phyloP scores from a whole-genome alignment of 768 basidiomycete species.

The button mushroom (Agaricus bisporus) region DNA sequence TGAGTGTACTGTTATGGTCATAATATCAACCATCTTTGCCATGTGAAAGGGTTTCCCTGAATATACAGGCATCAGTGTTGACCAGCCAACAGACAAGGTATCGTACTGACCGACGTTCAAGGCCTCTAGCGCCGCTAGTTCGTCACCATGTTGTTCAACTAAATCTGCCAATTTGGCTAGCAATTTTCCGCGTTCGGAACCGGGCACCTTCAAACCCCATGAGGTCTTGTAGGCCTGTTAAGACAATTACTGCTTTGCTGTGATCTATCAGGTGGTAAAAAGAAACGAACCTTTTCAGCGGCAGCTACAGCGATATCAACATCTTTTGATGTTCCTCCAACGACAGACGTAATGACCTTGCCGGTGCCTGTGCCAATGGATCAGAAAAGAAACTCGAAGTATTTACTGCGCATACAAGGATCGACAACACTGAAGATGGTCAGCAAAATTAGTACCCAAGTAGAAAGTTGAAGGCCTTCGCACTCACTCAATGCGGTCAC shows the following conservation, averaged over 20 bases:
- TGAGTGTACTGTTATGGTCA: conserved; percentile 38
- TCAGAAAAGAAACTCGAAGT: neutral
- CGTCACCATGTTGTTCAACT: conserved; percentile 55
- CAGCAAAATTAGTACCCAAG: neutral
- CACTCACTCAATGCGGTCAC: conserved; percentile 62
- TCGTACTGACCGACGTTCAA: conserved; percentile 51
- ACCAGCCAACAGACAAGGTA: neutral
- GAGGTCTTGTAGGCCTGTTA: conserved; percentile 48
- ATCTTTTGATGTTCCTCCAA: conserved; percentile 59
- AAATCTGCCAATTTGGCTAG: conserved; percentile 59
- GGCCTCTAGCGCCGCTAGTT: conserved; percentile 68
- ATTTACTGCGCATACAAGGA: conserved; percentile 30
- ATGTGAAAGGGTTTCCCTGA: conserved; percentile 48
- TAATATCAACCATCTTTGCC: conserved; percentile 48
- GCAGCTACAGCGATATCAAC: conserved; percentile 71
- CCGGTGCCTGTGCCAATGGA: conserved; percentile 46
- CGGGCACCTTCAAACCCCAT: conserved; percentile 65
- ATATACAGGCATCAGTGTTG: neutral
- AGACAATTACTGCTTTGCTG: too few species aligned
- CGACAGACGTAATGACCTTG: conserved; percentile 48
- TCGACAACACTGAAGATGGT: conserved; percentile 46
- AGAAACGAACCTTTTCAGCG: conserved; percentile 54
- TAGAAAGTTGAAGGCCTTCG: conserved; percentile 1
- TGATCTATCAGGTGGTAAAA: too few species aligned
- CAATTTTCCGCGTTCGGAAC: conserved; percentile 44